A percentile compares a stretch with the other conserved stretches of the same genome.
phyloP scores from a whole-genome alignment of 1,284 basidiomycete genomes.

The Ceratobasidium sp. region DNA sequence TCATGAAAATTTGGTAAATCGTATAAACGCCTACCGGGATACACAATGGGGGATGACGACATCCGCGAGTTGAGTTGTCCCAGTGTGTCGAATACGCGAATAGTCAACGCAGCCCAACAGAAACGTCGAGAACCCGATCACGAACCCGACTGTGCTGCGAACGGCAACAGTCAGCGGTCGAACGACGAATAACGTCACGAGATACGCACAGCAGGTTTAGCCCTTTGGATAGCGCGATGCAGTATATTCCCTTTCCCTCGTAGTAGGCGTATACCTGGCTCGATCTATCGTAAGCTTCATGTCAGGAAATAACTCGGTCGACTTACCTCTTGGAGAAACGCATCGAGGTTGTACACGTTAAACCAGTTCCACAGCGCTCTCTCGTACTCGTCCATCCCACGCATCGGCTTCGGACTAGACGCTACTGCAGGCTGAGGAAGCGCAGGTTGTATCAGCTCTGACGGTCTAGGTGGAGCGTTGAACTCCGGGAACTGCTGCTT shows the following conservation, averaged over 20 bases:
- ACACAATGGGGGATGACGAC: constrained; percentile 86
- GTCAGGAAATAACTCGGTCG: background rate
- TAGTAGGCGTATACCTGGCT: constrained; percentile 86
- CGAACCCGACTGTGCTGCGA: constrained; percentile 93
- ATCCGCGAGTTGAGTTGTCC: constrained; percentile 77
- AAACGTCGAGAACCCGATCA: constrained; percentile 97
- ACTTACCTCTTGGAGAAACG: constrained; percentile 89
- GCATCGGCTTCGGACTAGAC: constrained; percentile 62
- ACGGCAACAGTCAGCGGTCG: constrained; percentile 48
- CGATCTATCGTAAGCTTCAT: background rate
- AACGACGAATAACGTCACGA: constrained; percentile 32
- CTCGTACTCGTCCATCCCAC: constrained; percentile 86
- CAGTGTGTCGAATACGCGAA: constrained; percentile 75
- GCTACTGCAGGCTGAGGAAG: constrained; percentile 50
- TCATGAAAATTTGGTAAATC: too few relatives aligned
- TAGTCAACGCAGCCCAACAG: constrained; percentile 96
- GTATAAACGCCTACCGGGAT: too few relatives aligned
- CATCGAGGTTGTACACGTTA: constrained; percentile 96
- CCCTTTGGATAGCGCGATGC: constrained; percentile 88
- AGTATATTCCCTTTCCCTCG: constrained; percentile 94
- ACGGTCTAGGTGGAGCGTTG: constrained; percentile 73
- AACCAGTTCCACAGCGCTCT: constrained; percentile 98
- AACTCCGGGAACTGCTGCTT: constrained; percentile 39
- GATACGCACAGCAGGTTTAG: constrained; percentile 90
- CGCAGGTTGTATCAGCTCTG: constrained; percentile 63